These are phyloP conservation scores for Ploettnerulaceae sp. DNA, from an alignment of 2,329 filamentous ascomycete genomes.

Conservation along the genomic window DNA sequence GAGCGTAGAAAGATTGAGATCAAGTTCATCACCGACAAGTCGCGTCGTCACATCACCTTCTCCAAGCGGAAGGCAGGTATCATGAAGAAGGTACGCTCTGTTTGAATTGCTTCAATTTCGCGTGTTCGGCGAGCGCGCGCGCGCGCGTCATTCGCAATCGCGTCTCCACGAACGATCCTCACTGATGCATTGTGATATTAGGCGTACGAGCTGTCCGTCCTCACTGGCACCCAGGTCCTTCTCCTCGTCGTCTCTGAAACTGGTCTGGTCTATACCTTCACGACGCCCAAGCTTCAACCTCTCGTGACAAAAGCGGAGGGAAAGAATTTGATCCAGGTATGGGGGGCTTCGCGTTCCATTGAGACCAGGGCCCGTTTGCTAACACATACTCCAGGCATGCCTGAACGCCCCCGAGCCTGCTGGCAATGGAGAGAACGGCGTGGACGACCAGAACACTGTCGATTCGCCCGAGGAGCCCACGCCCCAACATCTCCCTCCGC, in stretches of 20 bases:
- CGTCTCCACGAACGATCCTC: slow-evolving; percentile 16
- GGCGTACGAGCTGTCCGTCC: slow-evolving; percentile 96
- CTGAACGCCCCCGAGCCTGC: slow-evolving; percentile 91
- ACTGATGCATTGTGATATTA: slow-evolving; percentile 38
- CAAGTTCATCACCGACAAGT: slow-evolving; percentile 99
- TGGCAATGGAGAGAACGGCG: slow-evolving; percentile 74
- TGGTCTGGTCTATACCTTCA: slow-evolving; percentile 96
- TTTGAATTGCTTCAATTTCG: slow-evolving; percentile 26
- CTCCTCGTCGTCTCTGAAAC: slow-evolving; percentile 96
- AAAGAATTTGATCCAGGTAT: slow-evolving; percentile 97
- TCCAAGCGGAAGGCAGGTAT: slow-evolving; percentile 99
- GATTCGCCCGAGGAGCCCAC: slow-evolving; percentile 89
- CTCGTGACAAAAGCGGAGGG: slow-evolving; percentile 97
- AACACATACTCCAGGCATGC: slow-evolving; percentile 66
- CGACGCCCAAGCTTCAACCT: slow-evolving; percentile 95
- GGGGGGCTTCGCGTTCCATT: slow-evolving; percentile 5
- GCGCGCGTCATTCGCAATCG: slow-evolving; percentile 21
- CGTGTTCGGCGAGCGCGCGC: slow-evolving; percentile 16
- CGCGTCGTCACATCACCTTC: slow-evolving; percentile 97
- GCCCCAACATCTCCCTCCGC: slow-evolving; percentile 65
- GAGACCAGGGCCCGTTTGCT: slow-evolving; percentile 28
- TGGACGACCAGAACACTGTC: slow-evolving; percentile 69
- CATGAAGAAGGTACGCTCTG: slow-evolving; percentile 99
- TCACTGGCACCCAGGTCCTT: slow-evolving; percentile 95
- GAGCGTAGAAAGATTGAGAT: slow-evolving; percentile 99